A percentile compares a stretch with the other conserved stretches of the same genome.
Conservation (phyloP, 176 grass and related monocot genomes). For the Phoenix dactylifera region DNA sequence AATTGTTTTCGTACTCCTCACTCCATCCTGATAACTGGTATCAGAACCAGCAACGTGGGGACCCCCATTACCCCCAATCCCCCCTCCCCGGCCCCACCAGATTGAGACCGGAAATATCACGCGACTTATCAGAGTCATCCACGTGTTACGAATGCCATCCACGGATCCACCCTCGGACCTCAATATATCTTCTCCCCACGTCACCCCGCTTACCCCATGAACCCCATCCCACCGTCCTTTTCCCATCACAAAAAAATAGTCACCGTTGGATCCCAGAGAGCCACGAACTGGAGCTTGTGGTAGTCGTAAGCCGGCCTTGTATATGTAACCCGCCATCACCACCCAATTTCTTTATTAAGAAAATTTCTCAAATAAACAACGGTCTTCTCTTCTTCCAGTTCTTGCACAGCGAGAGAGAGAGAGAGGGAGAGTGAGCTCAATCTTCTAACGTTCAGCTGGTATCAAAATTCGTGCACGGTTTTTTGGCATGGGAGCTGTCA, state of each 20-base stretch:
- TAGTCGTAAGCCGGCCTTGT: conserved; percentile 8
- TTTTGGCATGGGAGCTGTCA: conserved; percentile 30
- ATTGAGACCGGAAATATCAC: conserved; percentile 35
- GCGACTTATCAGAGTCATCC: conserved; percentile 41
- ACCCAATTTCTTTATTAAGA: neutral
- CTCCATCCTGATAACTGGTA: too few species aligned
- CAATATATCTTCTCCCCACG: conserved; percentile 28
- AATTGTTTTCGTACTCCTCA: too few species aligned
- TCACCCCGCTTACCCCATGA: neutral
- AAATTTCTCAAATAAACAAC: neutral
- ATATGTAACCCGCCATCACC: conserved; percentile 11
- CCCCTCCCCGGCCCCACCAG: too few species aligned
- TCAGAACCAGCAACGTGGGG: too few species aligned
- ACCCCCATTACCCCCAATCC: too few species aligned
- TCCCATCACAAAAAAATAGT: neutral
- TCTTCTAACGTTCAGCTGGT: neutral
- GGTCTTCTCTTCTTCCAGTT: conserved; percentile 8
- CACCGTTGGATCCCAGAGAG: conserved; percentile 20
- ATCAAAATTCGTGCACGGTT: neutral
- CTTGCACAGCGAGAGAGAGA: too few species aligned
- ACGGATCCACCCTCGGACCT: conserved; percentile 5
- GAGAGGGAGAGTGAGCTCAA: too few species aligned
- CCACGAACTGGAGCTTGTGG: neutral
- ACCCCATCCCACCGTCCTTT: conserved; percentile 23
- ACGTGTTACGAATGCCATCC: conserved; percentile 62